Evolutionary conservation across 148 eudicot species (phyloP), one percentile per base, ranked within the genome.

Genomic region (Linanthus parryae): DNA sequence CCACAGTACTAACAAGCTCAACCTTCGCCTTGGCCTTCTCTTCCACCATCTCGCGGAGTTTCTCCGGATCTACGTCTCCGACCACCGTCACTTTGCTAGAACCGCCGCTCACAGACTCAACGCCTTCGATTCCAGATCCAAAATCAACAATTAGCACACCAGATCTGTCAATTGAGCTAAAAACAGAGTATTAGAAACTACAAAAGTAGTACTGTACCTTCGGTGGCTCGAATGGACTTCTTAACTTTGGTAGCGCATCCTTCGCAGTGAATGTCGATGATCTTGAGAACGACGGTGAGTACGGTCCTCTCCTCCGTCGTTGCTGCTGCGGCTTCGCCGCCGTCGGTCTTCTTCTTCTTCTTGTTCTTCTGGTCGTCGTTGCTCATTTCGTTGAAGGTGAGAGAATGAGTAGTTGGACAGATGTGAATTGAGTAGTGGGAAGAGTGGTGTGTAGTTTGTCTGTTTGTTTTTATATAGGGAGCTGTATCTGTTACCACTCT

Each of bases 1-100:
- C 70, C 30, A 55, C 14, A 0, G 94, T 90, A 7, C 83, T 75
- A 8, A 84, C 35, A 3, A 82, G 58, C 43, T 89, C 83, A 9
- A 73, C 77, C 20, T 59, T 77, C 58, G 63, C 82, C 56, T 45
- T 43, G 0, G 62, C 48, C 31, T 69, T 79, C 51, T 78, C 39
- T 70, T 75, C 79, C 1, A 85, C 17, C 18, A 14, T 61, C 0
- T 82, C 81, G 14, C 51, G 61, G 36, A 89, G 59, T 38, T 75
- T 71, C 16, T 25, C 58, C 14, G 79, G 75, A 62, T 89, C 88
- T 3, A 82, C 33, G 13, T 49, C 56, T 3, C 77, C 85, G n/a
- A 33, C 25, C 19, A 73, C 75, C 29, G 72, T 51, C 8, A 76
- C 19, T 54, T 70, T 78, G 45, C 29, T 64, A 7, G 61, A 67